These are phyloP conservation scores for Magnusiomyces suaveolens DNA, from an alignment of 1,139 yeast genomes.

Conservation along the genomic window DNA sequence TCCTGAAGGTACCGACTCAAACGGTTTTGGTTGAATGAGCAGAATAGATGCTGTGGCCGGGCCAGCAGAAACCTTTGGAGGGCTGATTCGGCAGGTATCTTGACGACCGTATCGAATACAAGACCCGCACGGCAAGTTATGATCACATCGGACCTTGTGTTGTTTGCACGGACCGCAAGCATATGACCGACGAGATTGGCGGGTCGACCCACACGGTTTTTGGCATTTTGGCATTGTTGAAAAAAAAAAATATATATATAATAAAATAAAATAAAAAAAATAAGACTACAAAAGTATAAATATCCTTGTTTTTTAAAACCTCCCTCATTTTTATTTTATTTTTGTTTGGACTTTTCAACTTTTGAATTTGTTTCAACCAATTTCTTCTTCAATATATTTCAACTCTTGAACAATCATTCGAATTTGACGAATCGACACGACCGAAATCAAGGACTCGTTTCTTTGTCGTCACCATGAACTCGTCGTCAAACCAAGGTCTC, in stretches of 20 bases:
- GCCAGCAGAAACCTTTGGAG: slow-evolving; percentile 1
- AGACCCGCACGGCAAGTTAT: slow-evolving; percentile 9
- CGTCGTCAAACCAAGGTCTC: neutral
- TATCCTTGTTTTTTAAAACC: neutral
- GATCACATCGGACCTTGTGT: slow-evolving; percentile 12
- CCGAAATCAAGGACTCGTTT: neutral
- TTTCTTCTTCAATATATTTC: too few species aligned
- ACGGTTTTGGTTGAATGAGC: neutral
- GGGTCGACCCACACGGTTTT: neutral
- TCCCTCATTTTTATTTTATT: neutral
- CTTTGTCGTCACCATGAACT: neutral
- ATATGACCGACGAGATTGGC: slow-evolving; percentile 9
- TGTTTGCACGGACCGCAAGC: slow-evolving; percentile 12
- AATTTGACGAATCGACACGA: too few species aligned
- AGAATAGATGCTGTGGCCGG: neutral
- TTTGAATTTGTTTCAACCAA: too few species aligned
- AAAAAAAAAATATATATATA: neutral
- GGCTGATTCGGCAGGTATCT: slow-evolving; percentile 1
- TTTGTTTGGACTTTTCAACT: neutral
- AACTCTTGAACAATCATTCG: too few species aligned
- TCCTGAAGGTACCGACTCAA: neutral
- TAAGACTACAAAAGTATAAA: neutral
- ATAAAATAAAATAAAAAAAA: neutral
- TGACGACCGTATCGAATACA: slow-evolving; percentile 10
- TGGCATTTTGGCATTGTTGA: neutral